Percentiles rank a stretch among this genome's conserved stretches.
Conservation (phyloP, 495 filamentous ascomycete genomes). For the Penicillium riverlandense region DNA sequence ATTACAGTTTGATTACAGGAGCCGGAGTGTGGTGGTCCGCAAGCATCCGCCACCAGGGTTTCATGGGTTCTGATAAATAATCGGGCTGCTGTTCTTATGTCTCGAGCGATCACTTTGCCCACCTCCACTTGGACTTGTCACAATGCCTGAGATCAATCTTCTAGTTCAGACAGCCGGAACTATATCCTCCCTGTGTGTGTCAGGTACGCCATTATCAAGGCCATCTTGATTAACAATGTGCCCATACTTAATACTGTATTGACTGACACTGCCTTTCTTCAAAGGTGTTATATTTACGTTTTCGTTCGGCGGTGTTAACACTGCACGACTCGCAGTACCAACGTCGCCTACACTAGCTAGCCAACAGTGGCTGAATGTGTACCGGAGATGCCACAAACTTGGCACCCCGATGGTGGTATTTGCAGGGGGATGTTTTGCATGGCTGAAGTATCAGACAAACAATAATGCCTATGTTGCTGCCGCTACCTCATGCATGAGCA, state of each 20-base stretch:
- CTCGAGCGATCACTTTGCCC: too few relatives aligned
- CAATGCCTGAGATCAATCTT: too few relatives aligned
- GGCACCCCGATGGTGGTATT: neutral
- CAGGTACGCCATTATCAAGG: conserved; percentile 1
- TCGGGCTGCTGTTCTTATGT: too few relatives aligned
- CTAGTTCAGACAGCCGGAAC: conserved; percentile 13
- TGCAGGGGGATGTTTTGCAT: neutral
- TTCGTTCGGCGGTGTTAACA: neutral
- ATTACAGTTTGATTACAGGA: too few relatives aligned
- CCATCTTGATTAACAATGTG: neutral
- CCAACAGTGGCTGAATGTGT: neutral
- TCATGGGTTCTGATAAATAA: too few relatives aligned
- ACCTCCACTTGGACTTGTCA: too few relatives aligned
- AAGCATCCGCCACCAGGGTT: too few relatives aligned
- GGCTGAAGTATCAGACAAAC: neutral
- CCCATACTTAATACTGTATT: too few relatives aligned
- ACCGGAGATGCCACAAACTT: neutral
- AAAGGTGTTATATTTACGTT: neutral
- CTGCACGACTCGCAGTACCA: neutral
- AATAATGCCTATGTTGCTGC: neutral
- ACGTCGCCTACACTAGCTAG: neutral
- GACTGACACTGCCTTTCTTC: too few relatives aligned
- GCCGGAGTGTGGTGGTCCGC: too few relatives aligned
- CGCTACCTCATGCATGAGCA: neutral
- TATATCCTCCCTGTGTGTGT: conserved; percentile 19